Percentiles rank a stretch among this genome's conserved stretches.
phyloP scores from a whole-genome alignment of 2,329 filamentous ascomycete genomes.

The Pseudocercospora fijiensis region DNA sequence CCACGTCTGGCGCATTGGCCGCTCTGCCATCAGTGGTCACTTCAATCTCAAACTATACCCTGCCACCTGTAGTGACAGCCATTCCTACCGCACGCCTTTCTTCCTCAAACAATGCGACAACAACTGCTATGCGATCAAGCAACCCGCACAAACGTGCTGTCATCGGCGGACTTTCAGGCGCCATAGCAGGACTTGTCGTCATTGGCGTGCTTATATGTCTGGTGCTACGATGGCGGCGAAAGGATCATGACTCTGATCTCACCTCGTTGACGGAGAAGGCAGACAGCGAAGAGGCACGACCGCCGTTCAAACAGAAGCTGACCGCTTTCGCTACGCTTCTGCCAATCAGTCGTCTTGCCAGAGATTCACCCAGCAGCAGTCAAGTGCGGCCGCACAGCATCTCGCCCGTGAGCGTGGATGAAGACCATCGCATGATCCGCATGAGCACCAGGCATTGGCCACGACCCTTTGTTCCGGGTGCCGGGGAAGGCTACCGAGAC shows the following conservation, averaged over 20 bases:
- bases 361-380: conserved; percentile 21
- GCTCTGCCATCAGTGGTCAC: conserved; percentile 7
- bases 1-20: not conserved
- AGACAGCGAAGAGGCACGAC: conserved; percentile 16
- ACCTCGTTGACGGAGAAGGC: conserved; percentile 17
- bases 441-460: conserved; percentile 38
- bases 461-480: conserved; percentile 35
- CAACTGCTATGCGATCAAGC: conserved; percentile 16
- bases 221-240: conserved; percentile 28
- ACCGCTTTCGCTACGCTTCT: conserved; percentile 1
- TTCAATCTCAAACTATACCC: not conserved
- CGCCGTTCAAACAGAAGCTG: conserved; percentile 11
- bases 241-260: conserved; percentile 13
- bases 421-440: conserved; percentile 37
- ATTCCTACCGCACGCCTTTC: not conserved
- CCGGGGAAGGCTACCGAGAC: conserved; percentile 37
- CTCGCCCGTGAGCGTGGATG: conserved; percentile 33
- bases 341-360: conserved; percentile 13
- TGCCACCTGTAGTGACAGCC: not conserved
- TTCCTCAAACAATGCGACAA: conserved; percentile 10
- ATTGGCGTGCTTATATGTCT: conserved; percentile 33
- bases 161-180: conserved; percentile 35
- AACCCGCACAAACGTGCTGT: conserved; percentile 31
- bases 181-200: conserved; percentile 34
- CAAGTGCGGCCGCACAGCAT: conserved; percentile 20